Base-by-base conservation (phyloP, 257 asterid species). In the Solanum corneliomulleri region DNA sequence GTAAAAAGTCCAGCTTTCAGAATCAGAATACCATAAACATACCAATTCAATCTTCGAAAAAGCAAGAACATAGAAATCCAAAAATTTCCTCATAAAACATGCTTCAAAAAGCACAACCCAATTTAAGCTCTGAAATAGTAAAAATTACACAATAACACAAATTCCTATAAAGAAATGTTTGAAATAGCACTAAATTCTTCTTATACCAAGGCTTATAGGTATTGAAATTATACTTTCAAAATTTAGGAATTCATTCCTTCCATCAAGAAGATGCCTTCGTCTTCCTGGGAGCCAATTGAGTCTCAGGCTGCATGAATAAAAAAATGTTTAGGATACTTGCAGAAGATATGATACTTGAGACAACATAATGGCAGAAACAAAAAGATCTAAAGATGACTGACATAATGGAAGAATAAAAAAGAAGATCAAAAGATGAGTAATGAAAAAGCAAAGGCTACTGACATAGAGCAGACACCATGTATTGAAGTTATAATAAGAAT, bases 241-340 rank as follows among this genome's bases (percentile, higher is more conserved):
- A 47, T 8, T 10, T 39, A 29, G 66, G 62, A 44, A 47, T 49
- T 47, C 69, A 49, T 29, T 31, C 68, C 20, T 80, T 62, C 62
- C 7, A 16, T 80, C 85, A 80, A 80, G 85, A 29, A 31, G 85
- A 80, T 80, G 69, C 45, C 29, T 80, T 80, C 1, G 69, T 18
- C 69, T 86, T 72, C 31, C 72, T 86, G 41, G 88, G 33, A 4
- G 88, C 84, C 69, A 86, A 60, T 42, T 86, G 88, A 72, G 88
- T 20, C 82, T 86, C 88, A 8, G 88, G 88, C 88, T 86, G 88
- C 83, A 85, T 37, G 6, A 31, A 86, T 7, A 4, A 13, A 77
- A 39, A 71, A 41, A 13, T 29, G 1, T 35, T 6, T 27, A 44
- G 42, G 44, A 68, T 14, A 66, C 37, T 27, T 84, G 23, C 35